Evolutionary conservation across 805 yeast genomes (phyloP).

Genomic region (Saturnispora hagleri): DNA sequence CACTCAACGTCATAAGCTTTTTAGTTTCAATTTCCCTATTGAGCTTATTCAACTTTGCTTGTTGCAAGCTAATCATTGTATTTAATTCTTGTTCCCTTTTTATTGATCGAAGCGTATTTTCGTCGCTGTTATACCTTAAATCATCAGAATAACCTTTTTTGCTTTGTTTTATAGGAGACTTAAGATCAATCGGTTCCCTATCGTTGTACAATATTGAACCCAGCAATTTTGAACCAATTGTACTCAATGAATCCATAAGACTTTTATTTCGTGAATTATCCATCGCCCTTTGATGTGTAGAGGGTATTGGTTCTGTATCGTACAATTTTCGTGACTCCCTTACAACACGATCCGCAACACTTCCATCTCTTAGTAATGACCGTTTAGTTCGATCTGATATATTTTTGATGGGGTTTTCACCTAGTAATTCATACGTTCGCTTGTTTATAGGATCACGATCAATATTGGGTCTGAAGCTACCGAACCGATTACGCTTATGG

Average conservation of each 20-base stretch:
- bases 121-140: background rate
- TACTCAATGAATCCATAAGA: slow-evolving; percentile 20
- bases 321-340: slow-evolving; percentile 9
- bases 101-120: background rate
- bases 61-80: slow-evolving; percentile 1
- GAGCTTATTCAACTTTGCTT: slow-evolving; percentile 7
- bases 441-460: slow-evolving; percentile 9
- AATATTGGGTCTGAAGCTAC: background rate
- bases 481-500: background rate
- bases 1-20: background rate
- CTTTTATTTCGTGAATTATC: slow-evolving; percentile 8
- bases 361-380: slow-evolving; percentile 14
- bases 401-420: slow-evolving; percentile 22
- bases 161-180: background rate
- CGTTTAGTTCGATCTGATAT: slow-evolving; percentile 10
- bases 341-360: slow-evolving; percentile 14
- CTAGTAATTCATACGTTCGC: slow-evolving; percentile 21
- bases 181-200: slow-evolving; percentile 4
- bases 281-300: slow-evolving; percentile 1
- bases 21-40: slow-evolving; percentile 9
- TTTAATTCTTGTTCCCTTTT: background rate
- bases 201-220: slow-evolving; percentile 25
- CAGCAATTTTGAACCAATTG: slow-evolving; percentile 22
- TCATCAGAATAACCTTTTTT: background rate
- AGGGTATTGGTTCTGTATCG: background rate